phyloP scores from a whole-genome alignment of 164 flowering plant species.

The Stephania cephalantha region DNA sequence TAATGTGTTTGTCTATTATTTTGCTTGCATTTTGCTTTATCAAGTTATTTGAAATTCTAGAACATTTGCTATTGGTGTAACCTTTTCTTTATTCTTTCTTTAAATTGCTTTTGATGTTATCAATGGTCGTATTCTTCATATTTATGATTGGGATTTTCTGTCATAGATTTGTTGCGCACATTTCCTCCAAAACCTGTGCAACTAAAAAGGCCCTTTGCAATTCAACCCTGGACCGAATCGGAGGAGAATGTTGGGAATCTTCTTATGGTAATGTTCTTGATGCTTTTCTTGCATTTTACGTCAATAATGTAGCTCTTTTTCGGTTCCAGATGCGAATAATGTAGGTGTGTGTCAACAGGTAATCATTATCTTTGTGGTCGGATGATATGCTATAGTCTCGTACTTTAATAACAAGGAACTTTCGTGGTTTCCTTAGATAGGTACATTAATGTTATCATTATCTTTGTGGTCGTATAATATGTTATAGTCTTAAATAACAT shows the following conservation, averaged over 20 bases:
- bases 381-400: no score
- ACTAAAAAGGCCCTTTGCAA: slow-evolving; percentile 57
- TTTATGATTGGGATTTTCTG: slow-evolving; percentile 15
- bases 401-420: no score
- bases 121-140: not conserved
- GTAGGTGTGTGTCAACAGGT: no score
- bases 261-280: slow-evolving; percentile 59
- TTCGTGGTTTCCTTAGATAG: not conserved
- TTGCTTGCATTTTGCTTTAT: not conserved
- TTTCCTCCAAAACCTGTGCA: slow-evolving; percentile 69
- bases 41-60: not conserved
- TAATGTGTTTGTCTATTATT: not conserved
- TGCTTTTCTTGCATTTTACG: slow-evolving; percentile 3
- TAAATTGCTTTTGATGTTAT: not conserved
- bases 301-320: not conserved
- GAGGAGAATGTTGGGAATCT: slow-evolving; percentile 80
- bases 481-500: not conserved
- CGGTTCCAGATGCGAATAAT: no score
- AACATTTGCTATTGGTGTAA: not conserved
- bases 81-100: not conserved
- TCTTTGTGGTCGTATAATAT: not conserved
- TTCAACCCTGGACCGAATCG: slow-evolving; percentile 72
- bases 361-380: no score
- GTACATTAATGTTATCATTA: not conserved
- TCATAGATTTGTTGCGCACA: slow-evolving; percentile 44